phyloP scores from a whole-genome alignment of 495 filamentous ascomycete species.

The Hyphodiscus hymeniophilus region DNA sequence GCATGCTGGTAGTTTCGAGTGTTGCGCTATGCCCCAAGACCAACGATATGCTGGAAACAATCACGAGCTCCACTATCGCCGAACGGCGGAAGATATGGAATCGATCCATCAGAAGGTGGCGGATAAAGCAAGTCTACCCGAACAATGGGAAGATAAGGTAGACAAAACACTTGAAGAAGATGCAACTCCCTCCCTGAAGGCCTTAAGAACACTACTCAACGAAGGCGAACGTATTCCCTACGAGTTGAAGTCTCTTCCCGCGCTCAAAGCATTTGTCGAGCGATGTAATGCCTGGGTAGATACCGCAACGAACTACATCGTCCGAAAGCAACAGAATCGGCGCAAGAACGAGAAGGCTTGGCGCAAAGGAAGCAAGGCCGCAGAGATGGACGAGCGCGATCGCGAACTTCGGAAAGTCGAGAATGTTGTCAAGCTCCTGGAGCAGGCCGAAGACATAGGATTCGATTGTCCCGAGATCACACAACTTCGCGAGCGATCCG shows the following conservation, averaged over 20 bases:
- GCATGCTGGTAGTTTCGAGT: conserved; percentile 71
- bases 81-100: conserved; percentile 61
- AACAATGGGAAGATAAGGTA: conserved; percentile 86
- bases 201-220: conserved; percentile 71
- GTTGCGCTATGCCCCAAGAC: conserved; percentile 58
- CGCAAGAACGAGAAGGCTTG: conserved; percentile 94
- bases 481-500: conserved; percentile 76
- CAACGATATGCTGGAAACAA: conserved; percentile 52
- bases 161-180: conserved; percentile 75
- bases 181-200: conserved; percentile 76
- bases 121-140: conserved; percentile 79
- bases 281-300: conserved; percentile 97
- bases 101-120: conserved; percentile 63
- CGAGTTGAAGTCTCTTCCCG: conserved; percentile 74
- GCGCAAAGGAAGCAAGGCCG: conserved; percentile 62
- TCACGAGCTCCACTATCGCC: conserved; percentile 66
- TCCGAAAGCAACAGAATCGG: conserved; percentile 95
- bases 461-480: conserved; percentile 94
- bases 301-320: conserved; percentile 93
- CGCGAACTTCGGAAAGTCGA: conserved; percentile 84
- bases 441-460: conserved; percentile 76
- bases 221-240: conserved; percentile 98
- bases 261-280: conserved; percentile 83
- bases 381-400: conserved; percentile 83
- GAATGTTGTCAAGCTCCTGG: conserved; percentile 78